Evolutionary conservation across 129 eudicot species (phyloP), one percentile per base, ranked within the genome.

Genomic region (sunflower (Helianthus annuus)): DNA sequence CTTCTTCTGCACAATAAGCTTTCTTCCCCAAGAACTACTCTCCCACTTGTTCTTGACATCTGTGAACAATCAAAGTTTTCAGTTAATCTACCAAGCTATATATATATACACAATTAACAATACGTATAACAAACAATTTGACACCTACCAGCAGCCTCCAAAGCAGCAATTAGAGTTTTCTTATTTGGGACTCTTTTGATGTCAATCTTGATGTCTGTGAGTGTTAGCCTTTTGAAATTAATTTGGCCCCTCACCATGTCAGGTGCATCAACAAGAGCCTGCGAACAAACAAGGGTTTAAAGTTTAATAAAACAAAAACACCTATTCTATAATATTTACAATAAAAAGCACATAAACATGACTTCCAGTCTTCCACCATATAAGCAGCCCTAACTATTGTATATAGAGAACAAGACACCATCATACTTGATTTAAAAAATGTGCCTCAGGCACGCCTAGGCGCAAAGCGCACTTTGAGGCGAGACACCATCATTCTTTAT

Each of bases 211-310:
- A 88, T 81, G 79, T 88, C 95, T 29, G 95, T 88, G 7, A 88
- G 88, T 1, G 88, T 75, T 42, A 88, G 86, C 83, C 95, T 81
- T 71, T 85, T 88, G 56, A 88, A 88, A 67, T 88, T 88, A 78
- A 88, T 80, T 70, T 88, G 95, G 24, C 83, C 81, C 63, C 95
- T 64, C 46, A 85, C 95, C 88, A 85, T 88, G 44, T 85, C 95
- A 6, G 95, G 95, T 65, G 90, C 48, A 73, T 88, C 95, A 39
- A 88, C 95, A 71, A 88, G 91, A 73, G 95, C 95, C 95, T 88
- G 79, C 11, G 36, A 74, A 24, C 7, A 32, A 4, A 58, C 15
- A 58, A 1, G 4, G 15, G 16, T 8, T 12, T 58, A 42, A 10
- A 7, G 10, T 58, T 5, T 7, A 1, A 0, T 4, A 58, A 29